phyloP scores from a whole-genome alignment of 352 stramenopile genomes.

The Aphanomyces euteiches region DNA sequence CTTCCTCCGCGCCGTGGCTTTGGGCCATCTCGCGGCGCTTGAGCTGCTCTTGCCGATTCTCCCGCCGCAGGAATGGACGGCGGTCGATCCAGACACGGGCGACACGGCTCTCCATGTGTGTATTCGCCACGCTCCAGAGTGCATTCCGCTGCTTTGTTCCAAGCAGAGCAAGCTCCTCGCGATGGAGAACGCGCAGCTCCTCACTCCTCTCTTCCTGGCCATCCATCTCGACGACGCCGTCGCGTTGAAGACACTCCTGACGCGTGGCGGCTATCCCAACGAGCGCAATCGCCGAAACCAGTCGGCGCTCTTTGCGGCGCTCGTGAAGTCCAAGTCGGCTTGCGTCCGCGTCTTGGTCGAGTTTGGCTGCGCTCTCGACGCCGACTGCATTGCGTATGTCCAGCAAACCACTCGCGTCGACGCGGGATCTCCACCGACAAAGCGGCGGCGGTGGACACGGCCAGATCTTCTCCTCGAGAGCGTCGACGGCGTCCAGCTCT shows the following conservation, averaged over 20 bases:
- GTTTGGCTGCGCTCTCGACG: constrained; percentile 18
- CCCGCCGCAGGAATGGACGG: neutral
- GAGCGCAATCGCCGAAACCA: constrained; percentile 21
- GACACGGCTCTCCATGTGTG: constrained; percentile 16
- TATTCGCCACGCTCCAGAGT: neutral
- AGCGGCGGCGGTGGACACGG: neutral
- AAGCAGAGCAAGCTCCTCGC: constrained; percentile 5
- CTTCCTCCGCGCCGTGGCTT: neutral
- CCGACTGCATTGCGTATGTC: constrained; percentile 15
- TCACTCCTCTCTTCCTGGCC: constrained; percentile 28
- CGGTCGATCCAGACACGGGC: constrained; percentile 7
- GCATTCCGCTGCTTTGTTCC: neutral
- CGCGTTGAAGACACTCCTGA: neutral
- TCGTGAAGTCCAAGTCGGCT: neutral
- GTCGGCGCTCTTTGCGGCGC: constrained; percentile 5
- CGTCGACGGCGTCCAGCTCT: neutral
- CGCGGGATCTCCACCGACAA: neutral
- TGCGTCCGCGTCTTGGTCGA: constrained; percentile 17
- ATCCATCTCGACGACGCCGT: constrained; percentile 11
- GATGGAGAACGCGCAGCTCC: constrained; percentile 8
- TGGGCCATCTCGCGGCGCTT: constrained; percentile 1
- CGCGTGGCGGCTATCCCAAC: constrained; percentile 20
- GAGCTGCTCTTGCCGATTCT: neutral
- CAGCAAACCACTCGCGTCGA: neutral
- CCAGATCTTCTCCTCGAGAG: neutral